phyloP scores from a whole-genome alignment of 352 stramenopile species.

The Proteromonas lacertae region DNA sequence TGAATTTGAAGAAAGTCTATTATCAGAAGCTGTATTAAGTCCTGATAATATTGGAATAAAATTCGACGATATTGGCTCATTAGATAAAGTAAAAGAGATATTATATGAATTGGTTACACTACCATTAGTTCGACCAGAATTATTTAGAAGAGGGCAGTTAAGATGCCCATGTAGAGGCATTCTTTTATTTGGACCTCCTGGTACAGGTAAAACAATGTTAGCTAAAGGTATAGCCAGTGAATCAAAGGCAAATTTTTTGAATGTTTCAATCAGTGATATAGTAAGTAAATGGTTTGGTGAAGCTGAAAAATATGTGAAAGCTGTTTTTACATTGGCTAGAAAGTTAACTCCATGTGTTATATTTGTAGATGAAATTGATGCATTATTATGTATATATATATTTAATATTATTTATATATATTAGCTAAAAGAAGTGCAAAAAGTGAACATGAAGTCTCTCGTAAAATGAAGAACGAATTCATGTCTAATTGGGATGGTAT shows the following conservation, averaged over 20 bases:
- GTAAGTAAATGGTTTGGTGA: conserved; percentile 35
- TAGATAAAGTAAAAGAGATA: conserved; percentile 38
- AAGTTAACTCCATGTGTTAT: conserved; percentile 46
- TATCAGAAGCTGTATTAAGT: no score
- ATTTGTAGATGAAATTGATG: conserved; percentile 93
- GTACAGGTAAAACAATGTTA: conserved; percentile 68
- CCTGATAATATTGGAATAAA: conserved; percentile 42
- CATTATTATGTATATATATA: conserved; percentile 89
- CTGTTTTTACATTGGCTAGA: conserved; percentile 43
- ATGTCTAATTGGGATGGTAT: background rate
- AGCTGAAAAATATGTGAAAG: conserved; percentile 43
- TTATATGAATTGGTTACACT: conserved; percentile 45
- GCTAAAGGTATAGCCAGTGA: conserved; percentile 60
- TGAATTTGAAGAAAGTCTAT: no score
- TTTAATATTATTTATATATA: no score
- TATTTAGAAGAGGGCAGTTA: background rate
- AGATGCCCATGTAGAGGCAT: conserved; percentile 23
- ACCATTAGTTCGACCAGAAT: conserved; percentile 20
- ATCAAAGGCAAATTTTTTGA: conserved; percentile 64
- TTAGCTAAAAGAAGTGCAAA: background rate
- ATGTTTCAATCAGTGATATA: conserved; percentile 43
- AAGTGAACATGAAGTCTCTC: conserved; percentile 1
- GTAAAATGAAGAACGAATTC: conserved; percentile 41
- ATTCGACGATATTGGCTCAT: conserved; percentile 44
- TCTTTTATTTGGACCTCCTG: conserved; percentile 29